phyloP scores from a whole-genome alignment of 495 filamentous ascomycete species.

The Daldinia loculata region DNA sequence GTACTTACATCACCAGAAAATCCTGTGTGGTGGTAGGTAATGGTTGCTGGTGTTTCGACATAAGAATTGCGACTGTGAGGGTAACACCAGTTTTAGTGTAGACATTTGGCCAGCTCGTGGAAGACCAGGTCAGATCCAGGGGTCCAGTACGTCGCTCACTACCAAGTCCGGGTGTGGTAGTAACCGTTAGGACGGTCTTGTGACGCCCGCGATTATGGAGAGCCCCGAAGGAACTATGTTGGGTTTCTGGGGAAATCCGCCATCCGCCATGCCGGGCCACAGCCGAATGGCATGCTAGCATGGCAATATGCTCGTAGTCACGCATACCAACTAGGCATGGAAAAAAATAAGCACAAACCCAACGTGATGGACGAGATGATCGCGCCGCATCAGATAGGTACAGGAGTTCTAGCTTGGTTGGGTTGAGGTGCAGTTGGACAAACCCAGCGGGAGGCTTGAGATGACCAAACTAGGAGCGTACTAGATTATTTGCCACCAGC shows the following conservation, averaged over 20 bases:
- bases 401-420: conserved; percentile 10
- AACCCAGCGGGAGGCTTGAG: conserved; percentile 10
- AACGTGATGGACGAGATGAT: conserved; percentile 3
- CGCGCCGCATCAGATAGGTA: conserved; percentile 5
- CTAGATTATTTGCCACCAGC: conserved; percentile 28
- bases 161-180: conserved; percentile 34
- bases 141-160: conserved; percentile 32
- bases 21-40: conserved; percentile 11
- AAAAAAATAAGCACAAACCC: conserved; percentile 18
- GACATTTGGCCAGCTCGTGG: conserved; percentile 14
- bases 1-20: conserved; percentile 21
- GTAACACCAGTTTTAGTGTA: conserved; percentile 20
- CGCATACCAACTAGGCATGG: conserved; percentile 25
- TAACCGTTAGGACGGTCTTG: conserved; percentile 38
- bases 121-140: conserved; percentile 35
- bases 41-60: conserved; percentile 32
- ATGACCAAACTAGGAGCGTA: conserved; percentile 7
- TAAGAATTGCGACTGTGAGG: conserved; percentile 17
- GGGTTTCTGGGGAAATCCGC: conserved; percentile 43
- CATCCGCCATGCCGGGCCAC: conserved; percentile 39
- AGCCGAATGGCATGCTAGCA: conserved; percentile 38
- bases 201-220: conserved; percentile 38
- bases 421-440: conserved; percentile 27
- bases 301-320: conserved; percentile 25
- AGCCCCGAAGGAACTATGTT: conserved; percentile 32